These are phyloP conservation scores for Pseudozyma hubeiensis DNA, from an alignment of 1,284 basidiomycete genomes.

Conservation along the genomic window DNA sequence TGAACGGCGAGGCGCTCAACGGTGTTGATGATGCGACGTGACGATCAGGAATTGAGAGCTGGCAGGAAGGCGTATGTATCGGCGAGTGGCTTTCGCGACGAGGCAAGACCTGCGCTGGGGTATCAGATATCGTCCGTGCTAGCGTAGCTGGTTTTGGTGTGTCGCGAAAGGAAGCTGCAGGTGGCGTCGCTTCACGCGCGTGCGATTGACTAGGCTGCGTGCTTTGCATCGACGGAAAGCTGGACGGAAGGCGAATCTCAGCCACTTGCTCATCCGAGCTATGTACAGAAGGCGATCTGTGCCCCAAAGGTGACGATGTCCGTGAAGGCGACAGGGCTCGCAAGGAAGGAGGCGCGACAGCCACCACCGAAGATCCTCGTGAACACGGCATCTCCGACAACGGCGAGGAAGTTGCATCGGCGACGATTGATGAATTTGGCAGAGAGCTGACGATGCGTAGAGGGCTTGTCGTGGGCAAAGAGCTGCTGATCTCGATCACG, in stretches of 20 bases:
- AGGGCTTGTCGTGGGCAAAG: slow-evolving; percentile 3
- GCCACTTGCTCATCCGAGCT: background rate
- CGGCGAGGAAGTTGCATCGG: slow-evolving; percentile 12
- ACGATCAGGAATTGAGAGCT: background rate
- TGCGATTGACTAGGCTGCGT: background rate
- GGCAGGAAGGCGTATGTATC: too few relatives aligned
- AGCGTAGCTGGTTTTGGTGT: too few relatives aligned
- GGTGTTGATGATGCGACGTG: background rate
- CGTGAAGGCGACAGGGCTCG: background rate
- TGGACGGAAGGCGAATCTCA: background rate
- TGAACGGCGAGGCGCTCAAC: background rate
- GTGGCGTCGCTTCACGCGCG: background rate
- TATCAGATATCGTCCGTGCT: background rate
- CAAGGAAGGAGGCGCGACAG: background rate
- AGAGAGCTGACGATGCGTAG: background rate
- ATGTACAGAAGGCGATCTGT: background rate
- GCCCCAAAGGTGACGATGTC: background rate
- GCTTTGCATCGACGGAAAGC: background rate
- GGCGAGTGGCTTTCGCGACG: background rate
- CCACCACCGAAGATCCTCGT: slow-evolving; percentile 3
- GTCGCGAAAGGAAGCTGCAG: background rate
- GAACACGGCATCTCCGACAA: background rate
- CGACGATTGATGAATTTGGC: slow-evolving; percentile 15
- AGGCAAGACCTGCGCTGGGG: background rate
- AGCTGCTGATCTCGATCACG: background rate